Base-by-base conservation (phyloP, 2,329 filamentous ascomycete genomes). In the Botrytis medusae region DNA sequence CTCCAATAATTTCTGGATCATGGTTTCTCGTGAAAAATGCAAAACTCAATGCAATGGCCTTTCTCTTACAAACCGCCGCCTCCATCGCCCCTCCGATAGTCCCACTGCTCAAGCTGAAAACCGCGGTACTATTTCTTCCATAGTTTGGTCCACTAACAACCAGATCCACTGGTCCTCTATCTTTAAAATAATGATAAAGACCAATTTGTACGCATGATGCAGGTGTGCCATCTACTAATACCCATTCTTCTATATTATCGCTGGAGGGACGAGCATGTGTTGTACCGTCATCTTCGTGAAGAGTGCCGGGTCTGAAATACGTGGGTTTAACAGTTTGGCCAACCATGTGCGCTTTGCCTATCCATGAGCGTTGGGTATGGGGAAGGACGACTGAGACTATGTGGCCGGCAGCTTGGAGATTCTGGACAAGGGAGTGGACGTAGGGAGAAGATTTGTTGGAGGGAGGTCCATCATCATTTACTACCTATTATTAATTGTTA, bases 271-370 rank as follows among this genome's bases (percentile, higher is more conserved):
- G 85, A 67, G 86, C 83, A 81, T 93, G 91, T 62, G 87, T 90
- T 25, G 89, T 91, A 72, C 92, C 92, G 75, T 93, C 90, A 70
- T 90, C 88, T 76, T 88, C 82, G 77, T 87, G 84, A 1, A 91
- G 83, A 3, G 87, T 88, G 20, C 86, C 87, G 0, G 90, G 90
- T 20, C 92, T 92, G 85, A 94, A 97, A 85, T 97, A 97, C 42
- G 89, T 87, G 14, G 94, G 94, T 81, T 91, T 93, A 75, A 97
- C 89, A 16, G 93, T 92, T 82, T 95, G 92, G 73, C 95, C 95
- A 79, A 98, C 94, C 80, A 98, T 93, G 83, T 98, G 96, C 4
- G 96, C 96, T 86, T 99, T 99, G 79, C 95, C 95, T 79, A 99
- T 98, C 96, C 96, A 99, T 73, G 94, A 97, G 75, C 95, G 91